Conservation (phyloP, 192 early-diverging fungal genomes). For the Podila verticillata region DNA sequence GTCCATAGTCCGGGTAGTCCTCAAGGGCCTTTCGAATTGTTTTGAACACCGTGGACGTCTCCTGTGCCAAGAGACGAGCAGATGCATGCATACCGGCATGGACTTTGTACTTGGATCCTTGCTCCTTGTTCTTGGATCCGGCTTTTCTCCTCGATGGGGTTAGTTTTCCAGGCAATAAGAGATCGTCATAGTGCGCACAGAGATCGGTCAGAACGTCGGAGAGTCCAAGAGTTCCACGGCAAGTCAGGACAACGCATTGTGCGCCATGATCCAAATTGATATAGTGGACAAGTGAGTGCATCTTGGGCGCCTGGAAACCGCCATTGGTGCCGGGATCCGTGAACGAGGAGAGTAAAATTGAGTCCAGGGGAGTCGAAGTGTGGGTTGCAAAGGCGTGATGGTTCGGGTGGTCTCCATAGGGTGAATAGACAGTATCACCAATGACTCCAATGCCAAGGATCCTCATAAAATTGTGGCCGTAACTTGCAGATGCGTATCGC, state of each 20-base stretch:
- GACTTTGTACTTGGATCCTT: constrained; percentile 57
- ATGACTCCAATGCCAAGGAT: constrained; percentile 71
- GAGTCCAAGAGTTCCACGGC: constrained; percentile 88
- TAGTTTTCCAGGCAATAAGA: constrained; percentile 49
- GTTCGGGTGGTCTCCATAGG: constrained; percentile 64
- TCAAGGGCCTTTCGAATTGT: constrained; percentile 77
- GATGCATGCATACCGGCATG: constrained; percentile 91
- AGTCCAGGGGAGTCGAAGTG: constrained; percentile 75
- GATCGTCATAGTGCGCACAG: constrained; percentile 77
- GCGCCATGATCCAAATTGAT: constrained; percentile 86
- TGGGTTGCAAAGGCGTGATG: constrained; percentile 85
- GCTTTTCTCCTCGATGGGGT: constrained; percentile 10
- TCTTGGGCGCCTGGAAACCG: constrained; percentile 59
- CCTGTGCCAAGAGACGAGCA: constrained; percentile 73
- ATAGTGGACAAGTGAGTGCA: constrained; percentile 81
- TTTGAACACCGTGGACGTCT: constrained; percentile 74
- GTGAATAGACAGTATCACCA: constrained; percentile 48
- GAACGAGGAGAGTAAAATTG: constrained; percentile 78
- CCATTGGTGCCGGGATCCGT: constrained; percentile 53
- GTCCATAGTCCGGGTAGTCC: constrained; percentile 78
- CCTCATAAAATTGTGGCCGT: constrained; percentile 79
- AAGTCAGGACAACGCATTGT: constrained; percentile 79
- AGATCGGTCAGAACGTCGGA: constrained; percentile 91
- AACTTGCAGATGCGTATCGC: constrained; percentile 74
- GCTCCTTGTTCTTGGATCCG: constrained; percentile 17